Base-by-base conservation (phyloP, 2,329 filamentous ascomycete species). In the Colletotrichum higginsianum region DNA sequence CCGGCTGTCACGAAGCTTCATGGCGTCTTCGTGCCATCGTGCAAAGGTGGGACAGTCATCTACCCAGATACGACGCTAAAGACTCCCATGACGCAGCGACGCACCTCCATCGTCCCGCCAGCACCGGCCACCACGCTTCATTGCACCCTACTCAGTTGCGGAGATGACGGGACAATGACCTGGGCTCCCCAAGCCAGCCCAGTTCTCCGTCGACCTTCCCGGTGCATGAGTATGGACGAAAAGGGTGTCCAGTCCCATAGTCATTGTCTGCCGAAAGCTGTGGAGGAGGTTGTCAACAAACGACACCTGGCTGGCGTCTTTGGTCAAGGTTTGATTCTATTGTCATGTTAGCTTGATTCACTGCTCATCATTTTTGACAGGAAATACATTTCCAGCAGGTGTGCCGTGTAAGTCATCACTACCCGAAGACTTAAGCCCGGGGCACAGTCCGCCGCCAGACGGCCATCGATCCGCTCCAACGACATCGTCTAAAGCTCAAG, bases 141-240 rank as follows among this genome's bases (percentile, higher is more conserved):
- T 16, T 73, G 72, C 40, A 73, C 61, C 61, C 44, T 73, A 9
- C 23, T 72, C 7, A 58, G 69, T 18, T 18, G 52, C 23, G 64
- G 69, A 18, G 23, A 44, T 1, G 12, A 53, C 4, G 57, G 42
- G 12, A 44, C 16, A 11, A 47, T 72, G 49, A 26, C 23, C 9
- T 57, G 61, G 69, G 56, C 35, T 40, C 23, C 53, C 11, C 55
- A 55, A 46, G 68, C 60, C 38, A 66, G 21, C 46, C 15, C 55
- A 15, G 13, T 40, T 16, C 23, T 57, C 23, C 69, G 50, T 6
- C 64, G 69, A 5, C 61, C 68, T 15, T 67, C 65, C 15, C 60
- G 61, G 30, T 72, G 60, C 38, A 71, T 61, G 65, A 66, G 72
- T 21, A n/a, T 65, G 2, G 68, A 47, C 8, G 23, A 47, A 6